These are phyloP conservation scores for Amanita pallidorosea DNA, from an alignment of 768 basidiomycete genomes.

Conservation along the genomic window DNA sequence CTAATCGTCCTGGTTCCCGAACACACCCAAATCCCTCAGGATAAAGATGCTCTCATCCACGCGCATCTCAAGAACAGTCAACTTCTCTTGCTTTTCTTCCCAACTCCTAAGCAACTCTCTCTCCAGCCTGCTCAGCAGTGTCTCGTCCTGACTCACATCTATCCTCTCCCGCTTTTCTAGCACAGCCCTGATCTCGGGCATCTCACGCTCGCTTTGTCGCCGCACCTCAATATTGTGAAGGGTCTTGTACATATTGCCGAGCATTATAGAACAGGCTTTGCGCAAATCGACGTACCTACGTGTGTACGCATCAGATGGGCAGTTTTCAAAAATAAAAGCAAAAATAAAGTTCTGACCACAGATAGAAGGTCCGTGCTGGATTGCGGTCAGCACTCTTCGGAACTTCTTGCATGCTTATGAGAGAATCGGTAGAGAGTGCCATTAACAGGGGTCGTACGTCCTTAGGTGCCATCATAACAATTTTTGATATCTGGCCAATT, in stretches of 20 bases:
- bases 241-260: conserved; percentile 80
- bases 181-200: conserved; percentile 55
- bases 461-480: conserved; percentile 86
- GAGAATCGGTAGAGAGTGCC: conserved; percentile 64
- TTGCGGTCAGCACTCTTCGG: conserved; percentile 86
- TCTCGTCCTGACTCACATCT: conserved; percentile 73
- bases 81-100: conserved; percentile 62
- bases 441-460: conserved; percentile 76
- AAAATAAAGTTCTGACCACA: conserved; percentile 52
- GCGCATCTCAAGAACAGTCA: conserved; percentile 74
- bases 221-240: conserved; percentile 77
- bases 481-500: conserved; percentile 69
- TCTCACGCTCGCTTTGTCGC: conserved; percentile 62
- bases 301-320: conserved; percentile 3
- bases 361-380: conserved; percentile 80
- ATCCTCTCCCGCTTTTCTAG: conserved; percentile 71
- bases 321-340: background rate
- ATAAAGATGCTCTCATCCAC: conserved; percentile 88
- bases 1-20: conserved; percentile 40
- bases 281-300: conserved; percentile 80
- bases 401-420: conserved; percentile 90
- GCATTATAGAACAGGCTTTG: conserved; percentile 70
- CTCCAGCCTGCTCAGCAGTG: conserved; percentile 63
- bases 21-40: conserved; percentile 61
- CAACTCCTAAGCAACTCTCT: conserved; percentile 63